These are phyloP conservation scores for Sequoia sempervirens DNA, from an alignment of 75 land plant species.

Conservation along the genomic window DNA sequence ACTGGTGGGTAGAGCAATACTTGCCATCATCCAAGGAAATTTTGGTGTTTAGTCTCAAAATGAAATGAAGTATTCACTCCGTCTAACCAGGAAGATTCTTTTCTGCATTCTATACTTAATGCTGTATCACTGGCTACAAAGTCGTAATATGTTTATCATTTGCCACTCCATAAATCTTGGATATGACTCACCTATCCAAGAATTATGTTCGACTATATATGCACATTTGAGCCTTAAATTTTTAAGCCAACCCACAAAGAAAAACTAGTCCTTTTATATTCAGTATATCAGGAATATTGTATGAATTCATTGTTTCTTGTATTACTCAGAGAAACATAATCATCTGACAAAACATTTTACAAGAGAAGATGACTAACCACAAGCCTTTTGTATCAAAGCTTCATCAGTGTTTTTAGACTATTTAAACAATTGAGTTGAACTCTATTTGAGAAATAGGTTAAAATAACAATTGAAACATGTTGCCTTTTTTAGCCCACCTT, in stretches of 20 bases:
- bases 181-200: not conserved
- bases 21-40: not conserved
- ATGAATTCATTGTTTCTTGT: not conserved
- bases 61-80: no score
- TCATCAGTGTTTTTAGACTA: not conserved
- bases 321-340: not conserved
- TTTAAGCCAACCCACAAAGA: not conserved
- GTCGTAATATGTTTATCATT: no score
- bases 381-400: no score
- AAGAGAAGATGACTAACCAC: not conserved
- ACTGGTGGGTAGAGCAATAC: not conserved
- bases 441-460: not conserved
- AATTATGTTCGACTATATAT: not conserved
- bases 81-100: no score
- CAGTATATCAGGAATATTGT: not conserved
- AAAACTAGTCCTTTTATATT: not conserved
- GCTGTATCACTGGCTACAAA: not conserved
- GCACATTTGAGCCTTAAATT: not conserved
- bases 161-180: not conserved
- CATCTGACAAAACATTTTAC: not conserved
- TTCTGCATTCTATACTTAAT: not conserved
- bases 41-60: no score
- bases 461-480: not conserved
- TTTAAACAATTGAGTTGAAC: not conserved
- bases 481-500: not conserved